A percentile compares a stretch with the other conserved stretches of the same genome.
phyloP scores from a whole-genome alignment of 2,329 filamentous ascomycete genomes.

The Hypoxylon sp. region DNA sequence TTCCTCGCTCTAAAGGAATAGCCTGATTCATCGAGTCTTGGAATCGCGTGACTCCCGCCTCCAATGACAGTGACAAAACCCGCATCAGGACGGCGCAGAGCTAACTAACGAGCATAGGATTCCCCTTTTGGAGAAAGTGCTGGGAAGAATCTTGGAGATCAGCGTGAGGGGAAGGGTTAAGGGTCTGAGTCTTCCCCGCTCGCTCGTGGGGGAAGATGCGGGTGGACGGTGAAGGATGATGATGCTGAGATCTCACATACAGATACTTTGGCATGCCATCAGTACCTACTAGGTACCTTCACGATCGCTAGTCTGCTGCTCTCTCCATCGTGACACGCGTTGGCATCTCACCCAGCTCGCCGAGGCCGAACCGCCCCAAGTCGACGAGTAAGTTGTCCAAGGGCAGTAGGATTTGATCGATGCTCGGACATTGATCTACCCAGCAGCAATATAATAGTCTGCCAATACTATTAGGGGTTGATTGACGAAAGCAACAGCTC shows the following conservation, averaged over 20 bases:
- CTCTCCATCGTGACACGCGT: too few species aligned
- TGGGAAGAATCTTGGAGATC: slow-evolving; percentile 16
- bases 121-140: neutral
- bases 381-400: too few species aligned
- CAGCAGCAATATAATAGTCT: too few species aligned
- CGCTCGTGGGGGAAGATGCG: slow-evolving; percentile 19
- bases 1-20: slow-evolving; percentile 21
- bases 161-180: slow-evolving; percentile 20
- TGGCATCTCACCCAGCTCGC: too few species aligned
- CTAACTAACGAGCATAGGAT: slow-evolving; percentile 10
- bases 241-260: neutral
- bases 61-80: slow-evolving; percentile 13
- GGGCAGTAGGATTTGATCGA: too few species aligned
- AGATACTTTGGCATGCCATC: neutral
- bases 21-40: slow-evolving; percentile 20
- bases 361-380: too few species aligned
- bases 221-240: neutral
- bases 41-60: neutral
- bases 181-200: slow-evolving; percentile 18
- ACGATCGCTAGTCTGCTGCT: too few species aligned
- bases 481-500: neutral
- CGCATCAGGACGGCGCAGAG: slow-evolving; percentile 14
- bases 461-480: neutral
- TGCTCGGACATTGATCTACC: too few species aligned
- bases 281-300: too few species aligned